Evolutionary conservation across 345 rosid species (phyloP), one percentile per base, ranked within the genome.

Genomic region (Hibiscus tridactylites): DNA sequence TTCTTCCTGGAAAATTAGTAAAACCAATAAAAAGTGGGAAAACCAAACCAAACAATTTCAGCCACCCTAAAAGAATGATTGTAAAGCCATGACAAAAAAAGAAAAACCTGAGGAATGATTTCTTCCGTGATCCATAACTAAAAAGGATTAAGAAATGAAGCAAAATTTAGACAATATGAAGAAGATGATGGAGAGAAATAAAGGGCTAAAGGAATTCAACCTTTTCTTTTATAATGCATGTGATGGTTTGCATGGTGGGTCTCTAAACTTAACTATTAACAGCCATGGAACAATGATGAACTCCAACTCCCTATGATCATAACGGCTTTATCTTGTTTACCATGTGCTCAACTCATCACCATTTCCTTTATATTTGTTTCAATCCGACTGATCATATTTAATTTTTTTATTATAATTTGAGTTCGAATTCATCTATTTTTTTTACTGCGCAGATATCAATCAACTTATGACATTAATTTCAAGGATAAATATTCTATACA

Each of bases 91-190:
- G 44, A 28, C 47, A 6, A 1, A 6, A 12, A 29, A 26, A 68
- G 6, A 52, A 19, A 50, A 26, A 68, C 60, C 71, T 50, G 71
- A 50, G 15, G 71, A 29, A 68, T 50, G 71, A 50, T n/a, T 50
- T 16, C n/a, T 52, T 2, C 59, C 44, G 2, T 50, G 71, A 49
- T 28, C 71, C 71, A 68, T 68, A 6, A 42, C 21, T 12, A 26
- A 5, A 47, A 39, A 39, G 37, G 21, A 66, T 46, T 28, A 66
- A 46, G 57, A 66, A 66, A n/a, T 24, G 54, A 66, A 21, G 2
- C 70, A 66, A 49, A 6, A 4, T 47, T 26, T 8, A 13, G 57
- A 47, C 57, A 6, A 44, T 17, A 61, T 10, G 16, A 28, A 31
- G 44, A 31, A 28, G 33, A 53, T 9, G 61, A 29, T n/a, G 60